These are phyloP conservation scores for Chaetomium cochliodes DNA, from an alignment of 495 filamentous ascomycete species.

Conservation along the genomic window DNA sequence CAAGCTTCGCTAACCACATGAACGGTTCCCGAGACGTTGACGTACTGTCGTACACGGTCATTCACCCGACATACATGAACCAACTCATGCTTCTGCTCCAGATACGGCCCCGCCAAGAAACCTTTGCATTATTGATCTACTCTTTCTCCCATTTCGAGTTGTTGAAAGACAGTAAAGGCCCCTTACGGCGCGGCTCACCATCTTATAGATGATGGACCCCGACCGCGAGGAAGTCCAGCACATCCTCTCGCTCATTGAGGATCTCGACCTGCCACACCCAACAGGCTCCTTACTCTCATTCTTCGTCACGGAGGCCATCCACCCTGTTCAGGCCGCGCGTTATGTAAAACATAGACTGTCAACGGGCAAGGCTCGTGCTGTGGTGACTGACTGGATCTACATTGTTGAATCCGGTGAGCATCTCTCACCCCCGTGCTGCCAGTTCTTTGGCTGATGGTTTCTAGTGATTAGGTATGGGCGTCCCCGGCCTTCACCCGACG, in stretches of 20 bases:
- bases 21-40: no score
- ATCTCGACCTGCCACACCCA: constrained; percentile 29
- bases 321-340: constrained; percentile 23
- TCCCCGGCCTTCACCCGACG: constrained; percentile 20
- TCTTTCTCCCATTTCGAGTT: no score
- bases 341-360: constrained; percentile 25
- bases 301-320: constrained; percentile 23
- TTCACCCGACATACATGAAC: no score
- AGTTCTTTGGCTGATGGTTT: neutral
- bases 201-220: neutral
- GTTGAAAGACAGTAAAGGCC: no score
- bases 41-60: no score
- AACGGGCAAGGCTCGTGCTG: constrained; percentile 23
- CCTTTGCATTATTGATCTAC: no score
- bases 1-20: no score
- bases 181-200: no score
- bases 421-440: neutral
- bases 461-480: constrained; percentile 22
- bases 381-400: constrained; percentile 31
- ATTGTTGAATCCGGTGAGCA: constrained; percentile 29
- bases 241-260: constrained; percentile 31
- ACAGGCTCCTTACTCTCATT: constrained; percentile 19
- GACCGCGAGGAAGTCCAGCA: neutral
- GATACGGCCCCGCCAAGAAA: no score
- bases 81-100: no score